Evolutionary conservation across 192 early-diverging fungal species (phyloP).

Genomic region (Dissophora globulifera): DNA sequence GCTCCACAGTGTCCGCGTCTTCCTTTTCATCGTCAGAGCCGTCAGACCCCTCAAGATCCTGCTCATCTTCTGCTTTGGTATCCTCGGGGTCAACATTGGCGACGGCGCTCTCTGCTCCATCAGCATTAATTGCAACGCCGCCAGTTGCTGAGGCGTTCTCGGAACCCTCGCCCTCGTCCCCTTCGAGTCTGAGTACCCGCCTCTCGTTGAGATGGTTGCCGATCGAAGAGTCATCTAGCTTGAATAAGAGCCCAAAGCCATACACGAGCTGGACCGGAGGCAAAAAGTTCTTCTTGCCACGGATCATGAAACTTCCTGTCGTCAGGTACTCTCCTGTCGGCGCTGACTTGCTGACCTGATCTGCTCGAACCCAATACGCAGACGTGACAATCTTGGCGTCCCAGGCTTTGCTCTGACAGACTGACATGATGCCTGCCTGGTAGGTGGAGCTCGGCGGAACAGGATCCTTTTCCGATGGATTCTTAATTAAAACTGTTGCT

Average conservation of each 20-base stretch:
- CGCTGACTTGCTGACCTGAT: constrained; percentile 87
- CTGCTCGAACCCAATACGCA: constrained; percentile 93
- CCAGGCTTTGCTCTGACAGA: constrained; percentile 96
- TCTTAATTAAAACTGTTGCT: constrained; percentile 90
- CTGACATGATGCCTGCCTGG: constrained; percentile 96
- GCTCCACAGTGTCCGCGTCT: constrained; percentile 20
- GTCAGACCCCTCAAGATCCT: constrained; percentile 28
- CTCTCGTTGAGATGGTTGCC: constrained; percentile 82
- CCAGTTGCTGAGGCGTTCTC: too few species aligned
- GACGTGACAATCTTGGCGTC: constrained; percentile 95
- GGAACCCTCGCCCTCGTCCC: constrained; percentile 47
- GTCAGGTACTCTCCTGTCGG: constrained; percentile 92
- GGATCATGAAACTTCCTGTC: constrained; percentile 93
- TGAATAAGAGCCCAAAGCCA: constrained; percentile 96
- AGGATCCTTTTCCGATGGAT: constrained; percentile 64
- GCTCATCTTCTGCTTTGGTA: constrained; percentile 18
- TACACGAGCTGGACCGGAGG: constrained; percentile 94
- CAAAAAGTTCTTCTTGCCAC: constrained; percentile 94
- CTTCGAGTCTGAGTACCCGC: constrained; percentile 53
- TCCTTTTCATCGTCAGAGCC: constrained; percentile 43
- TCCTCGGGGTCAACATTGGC: too few species aligned
- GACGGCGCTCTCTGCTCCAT: too few species aligned
- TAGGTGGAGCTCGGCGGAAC: constrained; percentile 91
- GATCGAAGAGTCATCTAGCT: constrained; percentile 84
- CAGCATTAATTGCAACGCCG: too few species aligned